Conservation (phyloP, 2,329 filamentous ascomycete species). For the Colletotrichum tropicicola region DNA sequence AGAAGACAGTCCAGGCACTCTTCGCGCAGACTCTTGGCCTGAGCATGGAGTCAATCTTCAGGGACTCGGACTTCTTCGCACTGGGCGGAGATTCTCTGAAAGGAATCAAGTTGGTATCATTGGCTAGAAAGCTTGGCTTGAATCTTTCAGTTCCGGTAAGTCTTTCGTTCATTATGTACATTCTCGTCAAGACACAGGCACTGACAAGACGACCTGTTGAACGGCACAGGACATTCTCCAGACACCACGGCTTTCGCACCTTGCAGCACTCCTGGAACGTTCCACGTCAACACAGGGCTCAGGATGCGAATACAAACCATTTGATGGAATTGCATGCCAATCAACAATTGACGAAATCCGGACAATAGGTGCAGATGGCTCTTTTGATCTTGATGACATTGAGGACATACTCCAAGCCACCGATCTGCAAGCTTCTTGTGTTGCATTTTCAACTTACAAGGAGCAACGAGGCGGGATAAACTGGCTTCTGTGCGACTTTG, state of each 20-base stretch:
- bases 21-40: neutral
- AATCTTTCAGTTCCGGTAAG: neutral
- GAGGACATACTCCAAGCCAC: neutral
- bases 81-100: conserved; percentile 1
- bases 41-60: neutral
- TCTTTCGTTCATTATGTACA: too few relatives aligned
- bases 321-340: neutral
- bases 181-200: too few relatives aligned
- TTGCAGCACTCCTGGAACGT: neutral
- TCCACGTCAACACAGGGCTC: neutral
- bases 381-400: neutral
- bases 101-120: conserved; percentile 2
- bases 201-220: neutral
- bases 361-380: neutral
- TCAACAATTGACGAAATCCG: neutral
- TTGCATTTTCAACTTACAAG: neutral
- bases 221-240: neutral
- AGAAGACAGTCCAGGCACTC: neutral
- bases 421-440: conserved; percentile 3
- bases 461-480: conserved; percentile 10
- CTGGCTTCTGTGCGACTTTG: conserved; percentile 11
- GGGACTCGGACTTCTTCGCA: neutral
- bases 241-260: neutral
- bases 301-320: neutral
- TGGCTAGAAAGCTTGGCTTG: conserved; percentile 2